These are phyloP conservation scores for Rhodotorula sp. DNA, from an alignment of 1,284 basidiomycete genomes.

Conservation along the genomic window DNA sequence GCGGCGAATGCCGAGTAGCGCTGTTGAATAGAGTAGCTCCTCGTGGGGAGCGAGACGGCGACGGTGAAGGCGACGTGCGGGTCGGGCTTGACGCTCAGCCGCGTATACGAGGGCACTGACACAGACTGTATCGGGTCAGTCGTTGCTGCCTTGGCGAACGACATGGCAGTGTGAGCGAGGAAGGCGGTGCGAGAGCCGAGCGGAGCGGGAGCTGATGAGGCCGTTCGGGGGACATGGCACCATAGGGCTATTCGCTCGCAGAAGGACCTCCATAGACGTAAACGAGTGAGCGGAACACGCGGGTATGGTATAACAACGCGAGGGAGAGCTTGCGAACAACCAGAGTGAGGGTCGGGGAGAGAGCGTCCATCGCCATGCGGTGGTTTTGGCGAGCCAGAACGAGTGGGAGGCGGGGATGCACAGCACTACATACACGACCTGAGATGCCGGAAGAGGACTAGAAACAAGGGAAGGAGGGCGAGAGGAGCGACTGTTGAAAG, in stretches of 20 bases:
- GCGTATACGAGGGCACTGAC: conserved; percentile 47
- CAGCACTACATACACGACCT: neutral
- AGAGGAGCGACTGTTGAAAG: neutral
- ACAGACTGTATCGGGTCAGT: conserved; percentile 47
- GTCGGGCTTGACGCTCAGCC: conserved; percentile 58
- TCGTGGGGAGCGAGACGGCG: conserved; percentile 74
- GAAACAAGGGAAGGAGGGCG: neutral
- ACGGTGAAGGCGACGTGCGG: conserved; percentile 79
- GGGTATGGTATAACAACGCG: neutral
- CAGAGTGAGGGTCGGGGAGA: neutral
- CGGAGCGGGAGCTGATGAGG: neutral
- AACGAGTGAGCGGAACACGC: neutral
- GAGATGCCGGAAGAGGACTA: neutral
- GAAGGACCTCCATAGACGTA: too few relatives aligned
- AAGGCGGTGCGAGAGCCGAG: neutral
- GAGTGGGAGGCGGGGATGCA: neutral
- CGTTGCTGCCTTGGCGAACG: neutral
- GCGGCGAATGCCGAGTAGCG: conserved; percentile 92
- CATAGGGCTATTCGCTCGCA: too few relatives aligned
- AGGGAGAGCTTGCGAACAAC: neutral
- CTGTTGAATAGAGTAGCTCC: conserved; percentile 88
- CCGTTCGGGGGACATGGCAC: too few relatives aligned
- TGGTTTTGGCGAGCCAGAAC: neutral
- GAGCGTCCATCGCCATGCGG: neutral
- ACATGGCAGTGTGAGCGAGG: neutral